Conservation (phyloP, 2,329 filamentous ascomycete genomes). For the Cercospora citrullina region DNA sequence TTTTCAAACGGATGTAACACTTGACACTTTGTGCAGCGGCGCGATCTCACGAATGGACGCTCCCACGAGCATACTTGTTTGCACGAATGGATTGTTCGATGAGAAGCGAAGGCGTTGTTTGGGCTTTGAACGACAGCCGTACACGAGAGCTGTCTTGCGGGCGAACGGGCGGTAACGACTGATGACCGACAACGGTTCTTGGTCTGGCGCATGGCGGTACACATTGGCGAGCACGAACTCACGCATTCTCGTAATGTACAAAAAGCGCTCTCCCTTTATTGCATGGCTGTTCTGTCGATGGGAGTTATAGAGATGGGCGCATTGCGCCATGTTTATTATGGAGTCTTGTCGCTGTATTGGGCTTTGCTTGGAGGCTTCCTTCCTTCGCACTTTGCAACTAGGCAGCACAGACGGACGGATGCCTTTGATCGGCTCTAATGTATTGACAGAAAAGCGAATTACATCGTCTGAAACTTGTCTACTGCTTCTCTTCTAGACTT, state of each 20-base stretch:
- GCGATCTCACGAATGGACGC: not conserved
- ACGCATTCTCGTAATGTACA: conserved; percentile 5
- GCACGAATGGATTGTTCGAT: not conserved
- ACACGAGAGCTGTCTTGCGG: not conserved
- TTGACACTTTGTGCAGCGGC: not conserved
- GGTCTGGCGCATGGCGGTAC: not conserved
- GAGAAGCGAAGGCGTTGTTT: conserved; percentile 8
- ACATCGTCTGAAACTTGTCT: not conserved
- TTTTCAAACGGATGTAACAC: not conserved
- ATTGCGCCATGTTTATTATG: not conserved
- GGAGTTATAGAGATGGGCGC: not conserved
- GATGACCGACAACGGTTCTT: not conserved
- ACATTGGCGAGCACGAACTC: not conserved
- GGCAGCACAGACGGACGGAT: not conserved
- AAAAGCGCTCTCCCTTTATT: not conserved
- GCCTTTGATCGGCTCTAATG: not conserved
- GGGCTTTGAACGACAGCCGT: not conserved
- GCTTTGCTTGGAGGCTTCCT: not conserved
- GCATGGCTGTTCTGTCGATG: not conserved
- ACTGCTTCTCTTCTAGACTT: not conserved
- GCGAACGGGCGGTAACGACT: not conserved
- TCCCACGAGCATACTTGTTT: not conserved
- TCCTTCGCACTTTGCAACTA: not conserved
- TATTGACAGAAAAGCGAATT: not conserved
- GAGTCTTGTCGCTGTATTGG: not conserved